These are phyloP conservation scores for Penicillium soppii DNA, from an alignment of 495 filamentous ascomycete genomes.

Conservation along the genomic window DNA sequence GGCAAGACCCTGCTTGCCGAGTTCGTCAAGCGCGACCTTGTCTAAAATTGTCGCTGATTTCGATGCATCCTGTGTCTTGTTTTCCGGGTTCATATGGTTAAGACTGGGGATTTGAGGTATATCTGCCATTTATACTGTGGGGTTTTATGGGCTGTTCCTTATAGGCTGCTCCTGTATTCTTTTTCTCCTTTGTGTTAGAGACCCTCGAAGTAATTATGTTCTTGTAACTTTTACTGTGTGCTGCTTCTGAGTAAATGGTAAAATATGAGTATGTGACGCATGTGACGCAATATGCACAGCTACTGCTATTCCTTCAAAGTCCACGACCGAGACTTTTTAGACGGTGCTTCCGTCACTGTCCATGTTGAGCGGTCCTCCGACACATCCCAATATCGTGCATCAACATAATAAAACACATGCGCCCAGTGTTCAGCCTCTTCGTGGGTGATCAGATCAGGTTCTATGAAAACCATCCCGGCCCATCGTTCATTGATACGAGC, in stretches of 20 bases:
- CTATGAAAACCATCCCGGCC: background rate
- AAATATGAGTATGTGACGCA: background rate
- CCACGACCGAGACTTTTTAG: background rate
- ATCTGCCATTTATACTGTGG: constrained; percentile 23
- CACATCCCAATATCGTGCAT: background rate
- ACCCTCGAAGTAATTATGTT: constrained; percentile 34
- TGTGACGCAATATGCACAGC: no score
- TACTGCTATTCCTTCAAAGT: background rate
- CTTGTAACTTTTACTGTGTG: constrained; percentile 26
- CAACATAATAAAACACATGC: background rate
- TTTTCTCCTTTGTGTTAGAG: constrained; percentile 37
- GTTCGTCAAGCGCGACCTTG: constrained; percentile 93
- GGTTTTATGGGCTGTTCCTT: constrained; percentile 21
- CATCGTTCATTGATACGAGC: background rate
- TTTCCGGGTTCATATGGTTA: constrained; percentile 16
- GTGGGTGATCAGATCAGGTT: background rate
- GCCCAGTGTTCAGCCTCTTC: background rate
- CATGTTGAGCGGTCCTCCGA: background rate
- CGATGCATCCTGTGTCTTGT: constrained; percentile 19
- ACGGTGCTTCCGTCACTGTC: background rate
- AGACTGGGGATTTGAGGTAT: constrained; percentile 23
- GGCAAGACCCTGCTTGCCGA: constrained; percentile 91
- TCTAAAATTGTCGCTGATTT: constrained; percentile 53
- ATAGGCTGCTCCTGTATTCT: constrained; percentile 30
- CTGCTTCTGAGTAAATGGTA: constrained; percentile 7